phyloP scores from a whole-genome alignment of 1,139 yeast genomes.

The Pichia norvegensis region DNA sequence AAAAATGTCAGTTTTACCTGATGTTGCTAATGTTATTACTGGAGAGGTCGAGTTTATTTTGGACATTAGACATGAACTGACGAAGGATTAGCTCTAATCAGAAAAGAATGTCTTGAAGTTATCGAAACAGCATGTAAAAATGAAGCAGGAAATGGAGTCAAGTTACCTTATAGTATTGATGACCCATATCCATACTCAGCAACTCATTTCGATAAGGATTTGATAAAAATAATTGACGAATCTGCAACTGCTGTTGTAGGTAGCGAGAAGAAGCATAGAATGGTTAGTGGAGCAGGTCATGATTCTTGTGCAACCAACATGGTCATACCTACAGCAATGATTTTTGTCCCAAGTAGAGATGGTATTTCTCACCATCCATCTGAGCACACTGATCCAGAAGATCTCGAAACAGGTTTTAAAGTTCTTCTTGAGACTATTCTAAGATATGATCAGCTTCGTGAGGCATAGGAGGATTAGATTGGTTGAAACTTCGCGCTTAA shows the following conservation, averaged over 20 bases:
- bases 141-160: constrained; percentile 32
- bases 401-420: constrained; percentile 51
- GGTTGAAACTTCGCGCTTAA: neutral
- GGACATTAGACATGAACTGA: constrained; percentile 53
- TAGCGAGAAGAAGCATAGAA: constrained; percentile 34
- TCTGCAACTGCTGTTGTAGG: constrained; percentile 47
- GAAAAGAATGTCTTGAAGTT: constrained; percentile 35
- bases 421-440: constrained; percentile 54
- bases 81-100: constrained; percentile 34
- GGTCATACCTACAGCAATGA: constrained; percentile 64
- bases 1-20: constrained; percentile 47
- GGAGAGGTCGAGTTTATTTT: constrained; percentile 49
- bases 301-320: constrained; percentile 55
- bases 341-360: constrained; percentile 61
- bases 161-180: constrained; percentile 36
- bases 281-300: constrained; percentile 68
- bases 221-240: constrained; percentile 43
- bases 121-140: constrained; percentile 28
- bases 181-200: constrained; percentile 53
- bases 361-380: constrained; percentile 67
- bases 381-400: constrained; percentile 58
- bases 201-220: constrained; percentile 44
- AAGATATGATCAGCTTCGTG: constrained; percentile 38
- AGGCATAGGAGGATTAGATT: too few species aligned
- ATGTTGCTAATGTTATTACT: constrained; percentile 61